These are phyloP conservation scores for Saccharomycopsis olivae DNA, from an alignment of 805 yeast species.

Conservation along the genomic window DNA sequence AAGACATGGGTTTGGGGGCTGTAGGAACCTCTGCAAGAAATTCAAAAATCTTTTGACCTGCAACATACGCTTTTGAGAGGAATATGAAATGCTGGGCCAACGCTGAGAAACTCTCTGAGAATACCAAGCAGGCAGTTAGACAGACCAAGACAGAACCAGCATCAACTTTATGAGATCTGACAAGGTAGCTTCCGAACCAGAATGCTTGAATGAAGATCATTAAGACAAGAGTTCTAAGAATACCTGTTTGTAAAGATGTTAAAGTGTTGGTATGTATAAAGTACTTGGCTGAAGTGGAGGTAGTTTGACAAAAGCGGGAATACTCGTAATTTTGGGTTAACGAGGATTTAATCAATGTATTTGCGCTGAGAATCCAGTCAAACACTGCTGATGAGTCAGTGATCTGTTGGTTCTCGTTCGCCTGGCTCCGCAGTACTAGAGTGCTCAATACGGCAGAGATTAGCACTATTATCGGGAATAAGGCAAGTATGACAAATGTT, in stretches of 20 bases:
- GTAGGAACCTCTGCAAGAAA: slow-evolving; percentile 20
- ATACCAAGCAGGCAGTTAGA: slow-evolving; percentile 66
- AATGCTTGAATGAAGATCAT: slow-evolving; percentile 84
- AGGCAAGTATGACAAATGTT: slow-evolving; percentile 65
- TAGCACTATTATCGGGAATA: slow-evolving; percentile 55
- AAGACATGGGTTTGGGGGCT: no score
- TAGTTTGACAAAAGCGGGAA: slow-evolving; percentile 28
- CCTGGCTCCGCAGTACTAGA: slow-evolving; percentile 38
- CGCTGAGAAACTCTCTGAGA: slow-evolving; percentile 51
- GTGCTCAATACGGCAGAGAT: slow-evolving; percentile 41
- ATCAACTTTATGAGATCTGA: slow-evolving; percentile 36
- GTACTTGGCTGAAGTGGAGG: slow-evolving; percentile 26
- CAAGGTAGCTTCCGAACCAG: slow-evolving; percentile 77
- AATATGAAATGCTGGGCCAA: slow-evolving; percentile 47
- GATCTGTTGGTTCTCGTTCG: slow-evolving; percentile 45
- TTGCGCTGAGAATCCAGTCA: slow-evolving; percentile 60
- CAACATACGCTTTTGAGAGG: slow-evolving; percentile 64
- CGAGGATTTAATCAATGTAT: slow-evolving; percentile 49
- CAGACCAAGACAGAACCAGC: slow-evolving; percentile 70
- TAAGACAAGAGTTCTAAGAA: slow-evolving; percentile 46
- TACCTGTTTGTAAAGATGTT: slow-evolving; percentile 44
- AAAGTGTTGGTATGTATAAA: slow-evolving; percentile 37
- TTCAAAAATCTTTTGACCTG: slow-evolving; percentile 39
- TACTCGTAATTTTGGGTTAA: slow-evolving; percentile 47
- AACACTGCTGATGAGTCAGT: slow-evolving; percentile 48